phyloP scores from a whole-genome alignment of 495 filamentous ascomycete genomes.

The Neurospora pannonica region DNA sequence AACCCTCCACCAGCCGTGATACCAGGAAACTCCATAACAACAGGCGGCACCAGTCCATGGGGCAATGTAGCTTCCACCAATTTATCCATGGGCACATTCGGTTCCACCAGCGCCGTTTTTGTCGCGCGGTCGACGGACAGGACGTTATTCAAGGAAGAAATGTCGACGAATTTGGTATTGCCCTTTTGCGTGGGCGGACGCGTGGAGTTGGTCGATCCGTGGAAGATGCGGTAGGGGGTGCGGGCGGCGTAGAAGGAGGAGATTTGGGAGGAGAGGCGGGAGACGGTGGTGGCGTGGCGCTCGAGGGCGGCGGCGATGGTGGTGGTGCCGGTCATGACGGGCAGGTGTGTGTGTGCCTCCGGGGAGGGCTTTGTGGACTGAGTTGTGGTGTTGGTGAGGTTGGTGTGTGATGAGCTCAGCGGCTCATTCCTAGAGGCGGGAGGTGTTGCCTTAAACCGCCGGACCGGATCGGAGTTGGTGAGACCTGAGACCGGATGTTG shows the following conservation, averaged over 20 bases:
- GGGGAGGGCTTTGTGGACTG: background rate
- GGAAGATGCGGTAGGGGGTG: constrained; percentile 59
- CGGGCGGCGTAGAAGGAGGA: background rate
- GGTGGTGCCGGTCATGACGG: constrained; percentile 15
- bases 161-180: constrained; percentile 28
- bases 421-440: too few relatives aligned
- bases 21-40: constrained; percentile 55
- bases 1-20: constrained; percentile 57
- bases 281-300: constrained; percentile 21
- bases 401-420: too few relatives aligned
- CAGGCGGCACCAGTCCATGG: constrained; percentile 45
- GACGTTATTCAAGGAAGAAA: constrained; percentile 26
- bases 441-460: too few relatives aligned
- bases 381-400: too few relatives aligned
- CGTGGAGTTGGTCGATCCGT: constrained; percentile 71
- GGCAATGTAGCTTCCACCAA: constrained; percentile 44
- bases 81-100: constrained; percentile 57
- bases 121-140: constrained; percentile 28
- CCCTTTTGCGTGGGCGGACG: constrained; percentile 40
- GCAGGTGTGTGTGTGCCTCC: background rate
- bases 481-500: background rate
- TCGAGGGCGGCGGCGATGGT: constrained; percentile 47
- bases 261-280: background rate
- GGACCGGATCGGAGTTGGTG: background rate
- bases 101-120: constrained; percentile 46